These are phyloP conservation scores for Hippophae rhamnoides DNA, from an alignment of 306 rosid genomes.

Conservation along the genomic window DNA sequence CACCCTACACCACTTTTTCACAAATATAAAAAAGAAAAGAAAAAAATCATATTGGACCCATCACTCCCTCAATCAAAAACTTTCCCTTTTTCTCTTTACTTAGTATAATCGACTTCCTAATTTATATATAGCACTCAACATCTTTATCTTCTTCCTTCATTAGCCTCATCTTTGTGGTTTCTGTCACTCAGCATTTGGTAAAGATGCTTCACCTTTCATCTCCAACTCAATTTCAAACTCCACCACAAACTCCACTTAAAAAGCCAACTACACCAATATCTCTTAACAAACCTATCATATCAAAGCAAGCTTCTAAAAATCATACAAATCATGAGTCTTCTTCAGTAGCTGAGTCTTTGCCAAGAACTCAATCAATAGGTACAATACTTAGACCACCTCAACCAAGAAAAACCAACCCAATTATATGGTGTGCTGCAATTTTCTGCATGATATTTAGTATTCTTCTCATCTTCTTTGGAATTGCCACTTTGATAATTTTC, in stretches of 20 bases:
- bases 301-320: constrained; percentile 18
- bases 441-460: constrained; percentile 73
- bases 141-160: constrained; percentile 8
- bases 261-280: constrained; percentile 28
- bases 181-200: constrained; percentile 5
- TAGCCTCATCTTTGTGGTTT: constrained; percentile 8
- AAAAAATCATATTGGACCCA: too few species aligned
- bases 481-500: constrained; percentile 58
- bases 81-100: too few species aligned
- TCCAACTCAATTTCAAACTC: constrained; percentile 3
- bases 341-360: constrained; percentile 9
- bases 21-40: too few species aligned
- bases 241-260: neutral
- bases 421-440: constrained; percentile 63
- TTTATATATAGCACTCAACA: too few species aligned
- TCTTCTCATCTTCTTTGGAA: constrained; percentile 64
- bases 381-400: constrained; percentile 27
- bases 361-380: constrained; percentile 15
- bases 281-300: constrained; percentile 25
- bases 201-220: constrained; percentile 35
- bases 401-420: constrained; percentile 56
- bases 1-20: too few species aligned
- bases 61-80: too few species aligned
- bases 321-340: constrained; percentile 15
- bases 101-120: too few species aligned